Evolutionary conservation across 805 yeast genomes (phyloP).

Genomic region (Clavispora asparagi): DNA sequence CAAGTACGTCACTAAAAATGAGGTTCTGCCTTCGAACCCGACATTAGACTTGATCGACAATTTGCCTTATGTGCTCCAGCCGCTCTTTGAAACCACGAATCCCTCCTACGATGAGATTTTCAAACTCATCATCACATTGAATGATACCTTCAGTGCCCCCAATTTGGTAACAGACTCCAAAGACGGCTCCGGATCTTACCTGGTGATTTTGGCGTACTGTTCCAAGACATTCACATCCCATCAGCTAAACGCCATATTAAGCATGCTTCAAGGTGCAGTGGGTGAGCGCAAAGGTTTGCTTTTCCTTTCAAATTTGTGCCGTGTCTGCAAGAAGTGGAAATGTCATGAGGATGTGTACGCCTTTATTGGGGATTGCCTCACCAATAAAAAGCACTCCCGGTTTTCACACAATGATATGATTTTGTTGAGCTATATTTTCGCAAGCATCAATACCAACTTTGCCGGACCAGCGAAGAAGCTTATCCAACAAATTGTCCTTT

Average conservation of each 20-base stretch:
- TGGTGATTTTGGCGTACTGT: slow-evolving; percentile 5
- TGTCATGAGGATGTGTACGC: slow-evolving; percentile 8
- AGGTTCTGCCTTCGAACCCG: slow-evolving; percentile 22
- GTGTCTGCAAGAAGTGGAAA: slow-evolving; percentile 5
- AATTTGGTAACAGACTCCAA: slow-evolving; percentile 12
- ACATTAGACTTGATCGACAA: slow-evolving; percentile 30
- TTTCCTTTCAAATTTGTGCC: slow-evolving; percentile 15
- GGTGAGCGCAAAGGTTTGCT: slow-evolving; percentile 15
- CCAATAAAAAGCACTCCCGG: slow-evolving; percentile 15
- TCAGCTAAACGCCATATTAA: slow-evolving; percentile 10
- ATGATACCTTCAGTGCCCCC: slow-evolving; percentile 29
- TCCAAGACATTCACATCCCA: slow-evolving; percentile 3
- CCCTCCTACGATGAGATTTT: slow-evolving; percentile 18
- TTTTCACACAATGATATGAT: slow-evolving; percentile 15
- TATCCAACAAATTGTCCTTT: slow-evolving; percentile 28
- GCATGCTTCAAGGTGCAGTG: slow-evolving; percentile 13
- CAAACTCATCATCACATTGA: slow-evolving; percentile 22
- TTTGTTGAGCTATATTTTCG: slow-evolving; percentile 18
- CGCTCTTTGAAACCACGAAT: slow-evolving; percentile 14
- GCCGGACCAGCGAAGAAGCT: slow-evolving; percentile 27
- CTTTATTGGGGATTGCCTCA: slow-evolving; percentile 15
- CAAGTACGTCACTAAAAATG: slow-evolving; percentile 26
- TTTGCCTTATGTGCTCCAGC: slow-evolving; percentile 21
- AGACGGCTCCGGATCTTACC: slow-evolving; percentile 7
- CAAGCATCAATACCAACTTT: slow-evolving; percentile 15